phyloP scores from a whole-genome alignment of 257 asterid species.

The Solanum dulcamara region DNA sequence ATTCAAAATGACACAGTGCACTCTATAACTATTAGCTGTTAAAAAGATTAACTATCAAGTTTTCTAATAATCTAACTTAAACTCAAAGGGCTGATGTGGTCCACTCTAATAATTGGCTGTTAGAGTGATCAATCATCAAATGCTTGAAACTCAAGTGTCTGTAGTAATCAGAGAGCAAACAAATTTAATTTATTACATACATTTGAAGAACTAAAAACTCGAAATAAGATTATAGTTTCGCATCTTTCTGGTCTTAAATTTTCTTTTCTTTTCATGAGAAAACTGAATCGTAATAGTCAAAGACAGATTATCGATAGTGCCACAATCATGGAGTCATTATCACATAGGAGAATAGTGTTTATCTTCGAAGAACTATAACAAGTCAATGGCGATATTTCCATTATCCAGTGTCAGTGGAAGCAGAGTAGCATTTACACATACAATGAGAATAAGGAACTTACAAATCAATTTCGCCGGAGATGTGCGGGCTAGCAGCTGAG shows the following conservation, averaged over 20 bases:
- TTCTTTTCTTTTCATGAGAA: not conserved
- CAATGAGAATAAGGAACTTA: not conserved
- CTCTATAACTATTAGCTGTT: not conserved
- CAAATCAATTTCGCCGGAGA: not conserved
- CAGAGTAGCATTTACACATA: not conserved
- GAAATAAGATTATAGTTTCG: not conserved
- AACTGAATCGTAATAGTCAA: not conserved
- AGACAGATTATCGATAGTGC: not conserved
- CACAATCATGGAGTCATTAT: not conserved
- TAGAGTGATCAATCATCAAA: not conserved
- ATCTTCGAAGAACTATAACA: not conserved
- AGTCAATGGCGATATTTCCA: not conserved
- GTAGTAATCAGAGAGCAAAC: not conserved
- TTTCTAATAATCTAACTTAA: not conserved
- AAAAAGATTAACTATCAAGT: not conserved
- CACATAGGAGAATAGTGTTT: not conserved
- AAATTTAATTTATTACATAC: not conserved
- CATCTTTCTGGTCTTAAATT: not conserved
- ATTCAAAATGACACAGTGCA: not conserved
- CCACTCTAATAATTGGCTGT: not conserved
- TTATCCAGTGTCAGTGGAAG: not conserved
- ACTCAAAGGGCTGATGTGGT: not conserved
- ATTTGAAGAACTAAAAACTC: not conserved
- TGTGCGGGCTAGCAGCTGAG: not conserved
- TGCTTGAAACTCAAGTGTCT: not conserved